Evolutionary conservation across 306 rosid species (phyloP).

Genomic region (Morella rubra): DNA sequence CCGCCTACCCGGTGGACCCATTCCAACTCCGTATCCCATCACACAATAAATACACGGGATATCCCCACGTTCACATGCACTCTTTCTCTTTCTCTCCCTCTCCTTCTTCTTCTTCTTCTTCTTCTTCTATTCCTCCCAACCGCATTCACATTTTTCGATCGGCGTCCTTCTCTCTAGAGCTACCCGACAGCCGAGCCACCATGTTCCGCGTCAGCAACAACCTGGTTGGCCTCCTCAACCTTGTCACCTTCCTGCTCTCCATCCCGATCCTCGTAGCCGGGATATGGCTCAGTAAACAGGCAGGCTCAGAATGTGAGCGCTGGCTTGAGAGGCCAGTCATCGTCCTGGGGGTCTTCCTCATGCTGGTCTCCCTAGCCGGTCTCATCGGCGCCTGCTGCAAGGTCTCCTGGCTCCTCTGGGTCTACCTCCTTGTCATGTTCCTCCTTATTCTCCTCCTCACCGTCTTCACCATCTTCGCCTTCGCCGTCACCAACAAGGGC

Average conservation of each 20-base stretch:
- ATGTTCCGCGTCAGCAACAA: constrained; percentile 59
- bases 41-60: too few relatives aligned
- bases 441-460: constrained; percentile 63
- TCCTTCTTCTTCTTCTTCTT: too few relatives aligned
- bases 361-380: constrained; percentile 66
- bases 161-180: neutral
- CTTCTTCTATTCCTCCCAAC: too few relatives aligned
- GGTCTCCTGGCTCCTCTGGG: constrained; percentile 68
- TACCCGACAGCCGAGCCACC: neutral
- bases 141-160: neutral
- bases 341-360: constrained; percentile 58
- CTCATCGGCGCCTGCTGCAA: constrained; percentile 72
- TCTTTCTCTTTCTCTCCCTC: neutral
- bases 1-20: too few relatives aligned
- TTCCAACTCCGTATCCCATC: too few relatives aligned
- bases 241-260: constrained; percentile 61
- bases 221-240: constrained; percentile 61
- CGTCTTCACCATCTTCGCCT: constrained; percentile 63
- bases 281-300: constrained; percentile 62
- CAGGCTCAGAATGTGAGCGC: constrained; percentile 58
- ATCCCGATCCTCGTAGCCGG: constrained; percentile 63
- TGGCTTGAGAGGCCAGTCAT: constrained; percentile 64
- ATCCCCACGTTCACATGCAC: neutral
- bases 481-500: constrained; percentile 65
- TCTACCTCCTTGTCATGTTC: constrained; percentile 77